A percentile compares a stretch with the other conserved stretches of the same genome.
Conservation (phyloP, 306 rosid genomes). For the Trifolium fragiferum region DNA sequence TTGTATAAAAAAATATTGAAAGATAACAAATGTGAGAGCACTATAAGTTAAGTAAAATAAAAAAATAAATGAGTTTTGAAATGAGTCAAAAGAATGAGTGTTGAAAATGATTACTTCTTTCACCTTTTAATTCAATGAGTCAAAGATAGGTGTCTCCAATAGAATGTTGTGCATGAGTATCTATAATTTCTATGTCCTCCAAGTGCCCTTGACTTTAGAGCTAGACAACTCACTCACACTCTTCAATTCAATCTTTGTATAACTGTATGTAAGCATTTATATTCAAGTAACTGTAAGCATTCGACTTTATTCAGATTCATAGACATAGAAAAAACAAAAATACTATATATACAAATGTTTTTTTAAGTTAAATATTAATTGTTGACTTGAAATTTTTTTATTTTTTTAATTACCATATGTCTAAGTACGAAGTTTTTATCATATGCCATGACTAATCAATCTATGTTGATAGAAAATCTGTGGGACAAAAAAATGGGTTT, state of each 20-base stretch:
- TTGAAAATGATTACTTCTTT: background rate
- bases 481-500: too few species aligned
- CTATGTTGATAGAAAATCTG: too few species aligned
- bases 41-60: background rate
- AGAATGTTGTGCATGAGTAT: background rate
- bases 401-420: too few species aligned
- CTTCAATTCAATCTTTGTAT: background rate
- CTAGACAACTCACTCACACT: background rate
- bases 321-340: background rate
- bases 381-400: too few species aligned
- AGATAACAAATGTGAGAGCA: background rate
- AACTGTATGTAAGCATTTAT: conserved; percentile 1
- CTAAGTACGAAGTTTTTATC: too few species aligned
- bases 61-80: background rate
- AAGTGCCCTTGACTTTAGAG: background rate
- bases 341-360: too few species aligned
- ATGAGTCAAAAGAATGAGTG: background rate
- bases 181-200: background rate
- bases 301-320: background rate
- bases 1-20: background rate
- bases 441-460: too few species aligned
- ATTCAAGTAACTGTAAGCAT: background rate
- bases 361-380: too few species aligned
- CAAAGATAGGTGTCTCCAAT: conserved; percentile 7
- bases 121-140: conserved; percentile 16